These are phyloP conservation scores for Cryptococcus deneoformans DNA, from an alignment of 1,284 basidiomycete genomes.

Conservation along the genomic window DNA sequence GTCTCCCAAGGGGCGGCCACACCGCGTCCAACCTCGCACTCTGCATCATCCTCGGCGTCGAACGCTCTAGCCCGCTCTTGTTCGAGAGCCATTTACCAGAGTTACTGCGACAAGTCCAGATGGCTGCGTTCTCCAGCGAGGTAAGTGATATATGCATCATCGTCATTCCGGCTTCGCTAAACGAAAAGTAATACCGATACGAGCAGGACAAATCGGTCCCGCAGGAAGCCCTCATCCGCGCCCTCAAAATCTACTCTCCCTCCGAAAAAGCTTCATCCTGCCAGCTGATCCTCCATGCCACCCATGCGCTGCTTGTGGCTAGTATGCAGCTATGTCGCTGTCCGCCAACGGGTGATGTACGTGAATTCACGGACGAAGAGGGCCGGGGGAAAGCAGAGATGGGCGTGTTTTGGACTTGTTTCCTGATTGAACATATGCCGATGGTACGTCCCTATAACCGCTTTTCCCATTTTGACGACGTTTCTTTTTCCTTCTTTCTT, in stretches of 20 bases:
- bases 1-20: constrained; percentile 12
- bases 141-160: constrained; percentile 10
- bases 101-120: constrained; percentile 28
- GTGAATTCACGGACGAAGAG: not conserved
- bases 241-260: constrained; percentile 27
- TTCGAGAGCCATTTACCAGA: constrained; percentile 28
- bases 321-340: constrained; percentile 22
- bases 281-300: constrained; percentile 25
- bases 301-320: constrained; percentile 25
- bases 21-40: constrained; percentile 19
- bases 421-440: constrained; percentile 31
- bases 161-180: too few species aligned
- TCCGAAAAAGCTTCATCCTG: constrained; percentile 21
- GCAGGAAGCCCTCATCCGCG: constrained; percentile 24
- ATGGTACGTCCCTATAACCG: constrained; percentile 32
- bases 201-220: constrained; percentile 21
- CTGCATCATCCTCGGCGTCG: constrained; percentile 32
- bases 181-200: too few species aligned
- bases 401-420: constrained; percentile 32
- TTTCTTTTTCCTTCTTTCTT: too few species aligned
- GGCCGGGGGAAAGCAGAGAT: constrained; percentile 9
- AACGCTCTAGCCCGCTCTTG: constrained; percentile 15
- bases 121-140: constrained; percentile 20
- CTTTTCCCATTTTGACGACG: too few species aligned
- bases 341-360: too few species aligned